Percentiles rank a stretch among this genome's conserved stretches.
phyloP scores from a whole-genome alignment of 495 filamentous ascomycete species.

The Beverwykella pulmonaria region DNA sequence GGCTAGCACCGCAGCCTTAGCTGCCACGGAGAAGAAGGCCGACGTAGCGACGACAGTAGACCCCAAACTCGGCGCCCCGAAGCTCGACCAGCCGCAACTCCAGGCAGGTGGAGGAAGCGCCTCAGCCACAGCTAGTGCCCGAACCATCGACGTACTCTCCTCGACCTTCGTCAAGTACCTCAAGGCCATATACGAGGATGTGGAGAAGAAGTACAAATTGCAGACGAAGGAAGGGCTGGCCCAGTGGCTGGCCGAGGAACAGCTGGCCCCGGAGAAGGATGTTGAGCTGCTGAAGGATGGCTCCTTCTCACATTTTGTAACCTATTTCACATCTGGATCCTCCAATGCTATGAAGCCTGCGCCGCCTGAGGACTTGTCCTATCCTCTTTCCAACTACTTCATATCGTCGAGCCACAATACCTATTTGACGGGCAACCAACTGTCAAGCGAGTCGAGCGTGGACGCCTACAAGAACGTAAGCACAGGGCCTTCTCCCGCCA shows the following conservation, averaged over 20 bases:
- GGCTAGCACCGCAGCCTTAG: neutral
- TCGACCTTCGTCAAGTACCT: conserved; percentile 21
- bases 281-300: conserved; percentile 22
- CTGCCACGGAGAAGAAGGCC: neutral
- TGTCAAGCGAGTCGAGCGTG: conserved; percentile 78
- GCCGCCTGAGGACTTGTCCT: conserved; percentile 37
- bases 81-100: conserved; percentile 34
- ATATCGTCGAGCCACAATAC: conserved; percentile 95
- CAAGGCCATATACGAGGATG: conserved; percentile 30
- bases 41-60: conserved; percentile 6
- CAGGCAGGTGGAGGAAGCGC: conserved; percentile 37
- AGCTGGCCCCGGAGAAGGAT: conserved; percentile 14
- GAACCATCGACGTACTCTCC: conserved; percentile 22
- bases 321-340: conserved; percentile 19
- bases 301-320: conserved; percentile 27
- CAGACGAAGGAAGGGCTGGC: conserved; percentile 24
- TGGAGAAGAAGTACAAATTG: conserved; percentile 24
- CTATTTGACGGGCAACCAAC: conserved; percentile 88
- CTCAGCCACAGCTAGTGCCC: conserved; percentile 15
- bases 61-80: conserved; percentile 25
- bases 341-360: conserved; percentile 28
- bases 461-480: conserved; percentile 81
- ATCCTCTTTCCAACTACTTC: conserved; percentile 83
- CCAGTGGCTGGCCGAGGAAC: conserved; percentile 32
- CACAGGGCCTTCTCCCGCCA: conserved; percentile 19